These are phyloP conservation scores for Stephanodiscus triporus DNA, from an alignment of 108 stramenopile species.

Conservation along the genomic window DNA sequence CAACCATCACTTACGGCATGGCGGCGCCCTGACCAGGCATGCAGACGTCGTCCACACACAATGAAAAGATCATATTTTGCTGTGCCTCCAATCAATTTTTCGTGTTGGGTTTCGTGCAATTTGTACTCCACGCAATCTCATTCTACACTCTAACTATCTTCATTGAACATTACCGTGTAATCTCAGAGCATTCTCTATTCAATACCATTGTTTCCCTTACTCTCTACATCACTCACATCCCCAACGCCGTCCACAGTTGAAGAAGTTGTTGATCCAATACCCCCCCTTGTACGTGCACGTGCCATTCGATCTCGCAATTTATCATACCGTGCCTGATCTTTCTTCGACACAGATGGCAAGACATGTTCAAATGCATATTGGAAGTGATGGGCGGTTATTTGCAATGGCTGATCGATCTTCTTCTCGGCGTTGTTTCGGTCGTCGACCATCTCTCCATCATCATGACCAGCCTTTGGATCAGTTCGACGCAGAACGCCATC, in stretches of 20 bases:
- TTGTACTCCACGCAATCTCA: too few relatives aligned
- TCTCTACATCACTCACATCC: conserved; percentile 23
- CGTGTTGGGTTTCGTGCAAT: too few relatives aligned
- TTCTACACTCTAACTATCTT: too few relatives aligned
- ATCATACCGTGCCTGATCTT: conserved; percentile 84
- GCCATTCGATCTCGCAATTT: conserved; percentile 85
- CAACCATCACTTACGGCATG: too few relatives aligned
- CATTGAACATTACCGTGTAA: too few relatives aligned
- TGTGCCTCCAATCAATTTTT: too few relatives aligned
- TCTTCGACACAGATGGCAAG: conserved; percentile 83
- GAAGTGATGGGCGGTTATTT: conserved; percentile 72
- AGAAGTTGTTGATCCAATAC: conserved; percentile 23
- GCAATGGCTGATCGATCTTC: conserved; percentile 24
- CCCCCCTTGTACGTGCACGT: conserved; percentile 69
- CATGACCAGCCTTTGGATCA: not conserved
- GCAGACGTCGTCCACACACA: too few relatives aligned
- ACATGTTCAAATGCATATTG: conserved; percentile 86
- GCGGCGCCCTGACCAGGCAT: too few relatives aligned
- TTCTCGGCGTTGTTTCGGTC: conserved; percentile 7
- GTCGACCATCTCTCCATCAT: conserved; percentile 8
- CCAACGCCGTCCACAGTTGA: conserved; percentile 1
- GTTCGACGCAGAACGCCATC: conserved; percentile 50
- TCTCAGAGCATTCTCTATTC: conserved; percentile 5
- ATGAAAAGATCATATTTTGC: too few relatives aligned
- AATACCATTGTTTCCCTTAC: not conserved